Conservation (phyloP, 768 basidiomycete species). For the Serendipita sp. region DNA sequence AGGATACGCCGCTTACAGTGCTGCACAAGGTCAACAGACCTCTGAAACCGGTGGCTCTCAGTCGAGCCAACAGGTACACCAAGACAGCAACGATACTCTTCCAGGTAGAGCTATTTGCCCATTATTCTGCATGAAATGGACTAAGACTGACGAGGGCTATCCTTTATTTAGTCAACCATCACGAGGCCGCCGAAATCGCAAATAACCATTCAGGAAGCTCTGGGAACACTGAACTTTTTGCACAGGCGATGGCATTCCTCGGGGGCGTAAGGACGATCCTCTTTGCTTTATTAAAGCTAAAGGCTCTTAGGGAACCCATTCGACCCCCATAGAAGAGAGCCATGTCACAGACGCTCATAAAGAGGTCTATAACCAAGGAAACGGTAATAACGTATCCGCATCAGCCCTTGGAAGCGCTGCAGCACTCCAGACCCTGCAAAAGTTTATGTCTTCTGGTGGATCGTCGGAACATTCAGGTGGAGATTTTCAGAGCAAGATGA, state of each 20-base stretch:
- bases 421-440: constrained; percentile 54
- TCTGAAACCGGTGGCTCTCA: constrained; percentile 11
- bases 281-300: not conserved
- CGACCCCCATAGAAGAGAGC: constrained; percentile 49
- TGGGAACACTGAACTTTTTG: constrained; percentile 41
- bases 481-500: constrained; percentile 36
- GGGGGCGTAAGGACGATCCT: constrained; percentile 32
- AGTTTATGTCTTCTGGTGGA: constrained; percentile 40
- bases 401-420: constrained; percentile 58
- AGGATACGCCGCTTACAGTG: constrained; percentile 36
- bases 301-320: constrained; percentile 29
- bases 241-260: constrained; percentile 27
- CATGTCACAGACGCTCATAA: constrained; percentile 43
- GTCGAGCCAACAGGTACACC: constrained; percentile 13
- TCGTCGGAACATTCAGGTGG: constrained; percentile 13
- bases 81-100: constrained; percentile 10
- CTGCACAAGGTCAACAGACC: constrained; percentile 35
- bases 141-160: constrained; percentile 1
- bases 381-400: constrained; percentile 38
- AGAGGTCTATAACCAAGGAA: constrained; percentile 39
- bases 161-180: constrained; percentile 37
- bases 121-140: too few relatives aligned
- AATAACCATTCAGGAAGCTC: constrained; percentile 29
- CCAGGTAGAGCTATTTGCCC: not conserved
- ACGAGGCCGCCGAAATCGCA: constrained; percentile 43